Percentiles rank a stretch among this genome's conserved stretches.
Conservation (phyloP, 768 basidiomycete species). For the Phylloporus arenicola region DNA sequence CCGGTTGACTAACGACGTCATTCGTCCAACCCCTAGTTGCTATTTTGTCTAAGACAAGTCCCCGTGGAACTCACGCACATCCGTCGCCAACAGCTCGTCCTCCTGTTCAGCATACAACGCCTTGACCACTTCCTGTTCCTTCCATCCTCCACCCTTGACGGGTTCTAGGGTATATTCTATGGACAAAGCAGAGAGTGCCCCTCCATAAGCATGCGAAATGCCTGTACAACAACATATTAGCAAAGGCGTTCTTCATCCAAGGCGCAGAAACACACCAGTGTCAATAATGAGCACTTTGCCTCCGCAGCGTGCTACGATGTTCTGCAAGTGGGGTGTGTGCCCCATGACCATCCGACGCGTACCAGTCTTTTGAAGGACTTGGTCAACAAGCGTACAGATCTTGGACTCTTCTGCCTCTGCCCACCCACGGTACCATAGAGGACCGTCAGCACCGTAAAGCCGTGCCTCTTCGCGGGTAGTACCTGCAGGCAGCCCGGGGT, state of each 20-base stretch:
- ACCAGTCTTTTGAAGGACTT: conserved; percentile 67
- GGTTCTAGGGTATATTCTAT: conserved; percentile 82
- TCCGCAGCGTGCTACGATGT: conserved; percentile 78
- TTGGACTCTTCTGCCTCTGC: conserved; percentile 67
- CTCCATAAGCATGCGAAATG: conserved; percentile 96
- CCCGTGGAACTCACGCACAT: conserved; percentile 22
- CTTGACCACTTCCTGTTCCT: conserved; percentile 34
- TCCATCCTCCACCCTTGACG: conserved; percentile 32
- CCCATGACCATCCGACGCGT: conserved; percentile 93
- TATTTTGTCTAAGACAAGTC: conserved; percentile 13
- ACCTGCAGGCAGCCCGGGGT: conserved; percentile 62
- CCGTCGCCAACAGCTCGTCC: conserved; percentile 26
- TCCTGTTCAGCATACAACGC: conserved; percentile 31
- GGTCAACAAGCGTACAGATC: conserved; percentile 67
- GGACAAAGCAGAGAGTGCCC: conserved; percentile 81
- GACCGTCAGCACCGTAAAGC: conserved; percentile 74
- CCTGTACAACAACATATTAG: conserved; percentile 37
- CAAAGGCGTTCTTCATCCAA: neutral
- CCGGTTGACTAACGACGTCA: conserved; percentile 17
- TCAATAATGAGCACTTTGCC: conserved; percentile 97
- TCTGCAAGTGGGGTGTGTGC: conserved; percentile 89
- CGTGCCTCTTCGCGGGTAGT: conserved; percentile 62
- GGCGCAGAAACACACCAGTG: conserved; percentile 52
- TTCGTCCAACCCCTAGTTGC: conserved; percentile 11
- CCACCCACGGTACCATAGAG: conserved; percentile 95